Evolutionary conservation across 441 rosid genomes (phyloP), one percentile per base, ranked within the genome.

Genomic region (Melastoma candidum): DNA sequence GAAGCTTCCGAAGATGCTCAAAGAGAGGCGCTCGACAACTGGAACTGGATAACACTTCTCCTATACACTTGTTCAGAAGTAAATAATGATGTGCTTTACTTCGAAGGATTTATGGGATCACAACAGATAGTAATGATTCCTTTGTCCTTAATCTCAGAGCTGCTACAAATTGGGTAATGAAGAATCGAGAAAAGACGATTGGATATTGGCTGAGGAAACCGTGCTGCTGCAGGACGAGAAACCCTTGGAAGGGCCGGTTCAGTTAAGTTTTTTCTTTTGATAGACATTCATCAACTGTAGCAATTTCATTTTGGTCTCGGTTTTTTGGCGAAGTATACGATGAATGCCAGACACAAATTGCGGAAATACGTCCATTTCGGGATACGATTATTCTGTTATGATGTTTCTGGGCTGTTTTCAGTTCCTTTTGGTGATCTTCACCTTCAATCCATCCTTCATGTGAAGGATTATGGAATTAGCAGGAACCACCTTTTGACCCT

Each of bases 41-140:
- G 96, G 96, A 76, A 85, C 59, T 92, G 96, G 98, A 77, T 92
- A 80, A 87, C 89, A 26, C 81, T 84, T 32, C 48, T 78, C 41
- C 68, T 84, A 49, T 79, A 75, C 68, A 92, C 96, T 61, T 92
- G 98, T 71, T 72, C 84, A 46, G 76, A 76, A 88, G 98, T 80
- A 52, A 43, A 52, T 13, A 17, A 1, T 4, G 43, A 44, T 12
- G 24, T 13, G 17, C 26, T 52, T 52, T 11, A 17, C 22, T 17
- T 17, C 22, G 22, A 17, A 17, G 22, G 22, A 17, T 17, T 17
- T 17, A 17, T 17, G 22, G 22, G 22, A 17, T 17, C 22, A 17
- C 22, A 17, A 17, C 22, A 17, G 22, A 17, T 17, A 17, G 4
- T 45, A 43, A 8, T 6, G 39, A 12, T 17, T 52, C 3, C 17